These are phyloP conservation scores for Carallia brachiata DNA, from an alignment of 345 rosid genomes.

Conservation along the genomic window DNA sequence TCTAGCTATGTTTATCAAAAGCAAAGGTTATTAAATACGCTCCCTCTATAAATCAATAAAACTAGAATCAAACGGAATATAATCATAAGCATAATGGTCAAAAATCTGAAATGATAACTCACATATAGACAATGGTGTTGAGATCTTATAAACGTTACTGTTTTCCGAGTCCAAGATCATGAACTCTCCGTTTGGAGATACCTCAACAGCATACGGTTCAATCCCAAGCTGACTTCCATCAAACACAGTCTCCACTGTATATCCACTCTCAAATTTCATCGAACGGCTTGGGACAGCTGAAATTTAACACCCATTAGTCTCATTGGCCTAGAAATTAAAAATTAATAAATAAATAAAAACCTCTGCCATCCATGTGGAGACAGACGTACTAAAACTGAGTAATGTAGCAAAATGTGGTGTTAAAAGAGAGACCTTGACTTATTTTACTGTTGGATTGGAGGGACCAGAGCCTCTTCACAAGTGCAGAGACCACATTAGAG, in stretches of 20 bases:
- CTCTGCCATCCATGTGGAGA: neutral
- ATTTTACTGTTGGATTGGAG: constrained; percentile 26
- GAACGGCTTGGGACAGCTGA: constrained; percentile 29
- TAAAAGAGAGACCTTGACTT: constrained; percentile 12
- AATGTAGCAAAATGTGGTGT: constrained; percentile 8
- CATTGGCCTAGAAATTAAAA: constrained; percentile 10
- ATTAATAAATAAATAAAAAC: no score
- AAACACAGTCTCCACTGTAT: constrained; percentile 35
- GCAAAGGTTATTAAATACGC: no score
- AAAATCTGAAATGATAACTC: neutral
- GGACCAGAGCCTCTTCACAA: constrained; percentile 34
- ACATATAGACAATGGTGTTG: constrained; percentile 29
- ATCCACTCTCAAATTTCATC: constrained; percentile 34
- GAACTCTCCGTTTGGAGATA: constrained; percentile 28
- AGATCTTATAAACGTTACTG: constrained; percentile 33
- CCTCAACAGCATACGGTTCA: constrained; percentile 24
- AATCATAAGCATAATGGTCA: no score
- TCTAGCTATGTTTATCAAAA: neutral
- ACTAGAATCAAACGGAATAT: no score
- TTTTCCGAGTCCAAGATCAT: constrained; percentile 32
- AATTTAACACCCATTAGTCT: constrained; percentile 11
- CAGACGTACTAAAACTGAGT: constrained; percentile 1
- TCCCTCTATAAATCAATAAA: no score
- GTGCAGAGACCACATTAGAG: constrained; percentile 16
- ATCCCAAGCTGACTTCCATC: constrained; percentile 35